Conservation (phyloP, 2,329 filamentous ascomycete genomes). For the Fusarium gaditjirri region DNA sequence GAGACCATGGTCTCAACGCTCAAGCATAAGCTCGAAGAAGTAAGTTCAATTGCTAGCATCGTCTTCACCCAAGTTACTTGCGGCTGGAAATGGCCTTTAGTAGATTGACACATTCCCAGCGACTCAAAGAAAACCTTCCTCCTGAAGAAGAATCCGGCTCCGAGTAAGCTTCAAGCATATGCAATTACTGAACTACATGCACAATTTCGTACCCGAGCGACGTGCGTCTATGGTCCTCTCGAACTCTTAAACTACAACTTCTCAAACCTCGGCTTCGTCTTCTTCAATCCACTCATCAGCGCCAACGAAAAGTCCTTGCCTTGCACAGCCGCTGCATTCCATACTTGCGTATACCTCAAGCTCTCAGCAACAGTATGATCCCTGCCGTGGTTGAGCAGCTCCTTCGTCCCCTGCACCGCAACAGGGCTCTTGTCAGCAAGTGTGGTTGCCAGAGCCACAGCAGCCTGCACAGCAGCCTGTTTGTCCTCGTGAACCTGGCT, state of each 20-base stretch:
- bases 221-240: not conserved
- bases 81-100: conserved; percentile 1
- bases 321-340: conserved; percentile 88
- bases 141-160: conserved; percentile 64
- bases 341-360: conserved; percentile 84
- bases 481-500: conserved; percentile 73
- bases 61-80: not conserved
- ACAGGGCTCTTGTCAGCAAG: conserved; percentile 88
- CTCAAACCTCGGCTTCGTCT: conserved; percentile 82
- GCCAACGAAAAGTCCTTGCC: conserved; percentile 80
- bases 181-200: not conserved
- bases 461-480: conserved; percentile 69
- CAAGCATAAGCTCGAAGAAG: conserved; percentile 75
- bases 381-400: conserved; percentile 82
- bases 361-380: conserved; percentile 83
- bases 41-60: conserved; percentile 50
- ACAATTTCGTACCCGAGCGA: not conserved
- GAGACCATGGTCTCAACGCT: conserved; percentile 75
- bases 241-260: conserved; percentile 70
- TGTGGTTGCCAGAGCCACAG: conserved; percentile 69
- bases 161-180: conserved; percentile 47
- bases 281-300: conserved; percentile 79
- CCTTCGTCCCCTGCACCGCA: conserved; percentile 87
- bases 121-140: conserved; percentile 63
- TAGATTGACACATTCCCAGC: conserved; percentile 47